Evolutionary conservation across 495 filamentous ascomycete species (phyloP), one percentile per base, ranked within the genome.

Genomic region (Astrothelium macrocarpum): DNA sequence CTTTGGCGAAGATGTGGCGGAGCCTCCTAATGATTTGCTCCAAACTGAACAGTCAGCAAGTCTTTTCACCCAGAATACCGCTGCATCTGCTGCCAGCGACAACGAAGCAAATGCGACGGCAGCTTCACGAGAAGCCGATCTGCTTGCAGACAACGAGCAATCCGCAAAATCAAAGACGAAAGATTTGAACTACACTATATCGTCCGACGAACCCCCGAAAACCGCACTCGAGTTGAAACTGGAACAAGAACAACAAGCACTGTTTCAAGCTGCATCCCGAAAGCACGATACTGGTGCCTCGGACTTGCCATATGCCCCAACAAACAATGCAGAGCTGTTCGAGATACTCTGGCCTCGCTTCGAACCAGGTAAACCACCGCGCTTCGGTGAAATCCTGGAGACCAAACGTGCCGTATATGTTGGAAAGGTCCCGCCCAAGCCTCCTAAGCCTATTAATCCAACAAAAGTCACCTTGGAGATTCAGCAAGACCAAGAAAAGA

Each of bases 401-500:
- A 83, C 83, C 20, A 89, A 88, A 73, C 85, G 84, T 66, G 88
- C 87, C 1, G 78, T 82, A 34, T 91, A 86, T 69, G 73, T 85
- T 42, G 83, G 83, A 32, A 90, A 90, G 72, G 79, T 82, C 46
- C 88, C 88, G 1, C 32, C 78, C 1, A 93, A 90, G 72, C 80
- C 83, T 12, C 91, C 95, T 23, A 96, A 89, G 70, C 81, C 87
- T 1, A 78, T 96, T 20, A 78, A 90, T 16, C 90, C 91, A 0
- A 91, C 87, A 14, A 99, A 97, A 73, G 79, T 95, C 58, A 89
- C 85, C 63, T 76, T 97, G 5, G 94, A 97, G 63, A 75, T 97
- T 12, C 84, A 85, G 2, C 79, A 80, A 56, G 94, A 97, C 69
- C 86, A 94, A 67, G 87, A 91, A 66, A 87, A 88, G 64, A 75